phyloP scores from a whole-genome alignment of 306 rosid genomes.

The Herpetospermum pedunculosum region DNA sequence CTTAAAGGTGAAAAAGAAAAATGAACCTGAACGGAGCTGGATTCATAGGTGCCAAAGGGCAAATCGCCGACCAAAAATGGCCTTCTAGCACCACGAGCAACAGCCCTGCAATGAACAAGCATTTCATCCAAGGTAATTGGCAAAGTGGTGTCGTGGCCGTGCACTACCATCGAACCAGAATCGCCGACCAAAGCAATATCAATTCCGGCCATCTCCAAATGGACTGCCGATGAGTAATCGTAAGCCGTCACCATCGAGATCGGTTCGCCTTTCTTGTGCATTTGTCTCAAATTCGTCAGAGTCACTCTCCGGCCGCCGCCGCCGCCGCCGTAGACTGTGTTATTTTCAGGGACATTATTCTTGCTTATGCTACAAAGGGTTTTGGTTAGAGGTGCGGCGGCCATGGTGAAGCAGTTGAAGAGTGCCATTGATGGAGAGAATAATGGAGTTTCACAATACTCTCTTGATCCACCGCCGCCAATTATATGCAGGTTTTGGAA shows the following conservation, averaged over 20 bases:
- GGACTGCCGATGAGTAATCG: slow-evolving; percentile 82
- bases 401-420: slow-evolving; percentile 11
- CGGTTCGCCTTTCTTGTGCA: slow-evolving; percentile 44
- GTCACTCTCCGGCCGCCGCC: slow-evolving; percentile 56
- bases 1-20: background rate
- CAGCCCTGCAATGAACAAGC: slow-evolving; percentile 78
- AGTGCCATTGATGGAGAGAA: slow-evolving; percentile 14
- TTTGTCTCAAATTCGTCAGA: slow-evolving; percentile 37
- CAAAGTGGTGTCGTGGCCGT: slow-evolving; percentile 76
- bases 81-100: slow-evolving; percentile 67
- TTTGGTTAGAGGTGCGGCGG: slow-evolving; percentile 3
- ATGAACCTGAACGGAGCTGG: slow-evolving; percentile 54
- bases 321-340: slow-evolving; percentile 75
- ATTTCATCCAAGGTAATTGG: slow-evolving; percentile 60
- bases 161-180: slow-evolving; percentile 91
- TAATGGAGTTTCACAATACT: background rate
- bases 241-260: slow-evolving; percentile 90
- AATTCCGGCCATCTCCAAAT: slow-evolving; percentile 49
- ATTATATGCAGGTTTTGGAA: background rate
- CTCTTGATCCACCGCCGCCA: background rate
- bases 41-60: slow-evolving; percentile 77
- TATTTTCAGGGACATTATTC: slow-evolving; percentile 68
- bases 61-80: slow-evolving; percentile 83
- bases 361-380: slow-evolving; percentile 48
- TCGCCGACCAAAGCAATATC: slow-evolving; percentile 79